Evolutionary conservation across 1,284 basidiomycete species (phyloP).

Genomic region (Melanopsichium pennsylvanicum): DNA sequence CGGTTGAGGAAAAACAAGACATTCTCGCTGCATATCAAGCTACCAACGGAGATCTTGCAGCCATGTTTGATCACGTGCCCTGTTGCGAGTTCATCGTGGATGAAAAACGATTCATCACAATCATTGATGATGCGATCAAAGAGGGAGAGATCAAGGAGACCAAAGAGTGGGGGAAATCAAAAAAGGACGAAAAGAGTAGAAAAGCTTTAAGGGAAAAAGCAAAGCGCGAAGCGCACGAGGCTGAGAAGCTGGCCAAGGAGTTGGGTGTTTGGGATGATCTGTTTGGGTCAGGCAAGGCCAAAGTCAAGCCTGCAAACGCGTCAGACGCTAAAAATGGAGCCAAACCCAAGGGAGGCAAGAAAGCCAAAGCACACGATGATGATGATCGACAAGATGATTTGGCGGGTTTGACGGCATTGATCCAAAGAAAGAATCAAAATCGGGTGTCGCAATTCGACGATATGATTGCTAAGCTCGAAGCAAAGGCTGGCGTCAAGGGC

Average conservation of each 20-base stretch:
- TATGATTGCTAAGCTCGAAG: constrained; percentile 56
- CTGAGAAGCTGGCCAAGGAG: constrained; percentile 57
- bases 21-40: constrained; percentile 55
- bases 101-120: constrained; percentile 48
- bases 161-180: constrained; percentile 25
- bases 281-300: constrained; percentile 47
- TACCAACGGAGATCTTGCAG: constrained; percentile 44
- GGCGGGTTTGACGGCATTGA: constrained; percentile 44
- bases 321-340: constrained; percentile 1
- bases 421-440: constrained; percentile 47
- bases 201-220: constrained; percentile 50
- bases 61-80: constrained; percentile 59
- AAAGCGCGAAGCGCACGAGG: constrained; percentile 49
- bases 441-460: constrained; percentile 50
- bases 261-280: constrained; percentile 64
- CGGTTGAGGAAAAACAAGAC: constrained; percentile 59
- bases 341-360: constrained; percentile 28
- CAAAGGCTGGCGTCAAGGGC: constrained; percentile 45
- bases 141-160: constrained; percentile 41
- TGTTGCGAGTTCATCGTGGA: constrained; percentile 58
- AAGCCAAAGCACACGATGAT: constrained; percentile 13
- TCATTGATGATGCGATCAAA: constrained; percentile 52
- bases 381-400: constrained; percentile 54
- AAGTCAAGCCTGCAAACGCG: constrained; percentile 26
- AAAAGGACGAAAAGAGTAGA: constrained; percentile 37